Evolutionary conservation across 1,139 yeast species (phyloP).

Genomic region (Yamadazyma oceani): DNA sequence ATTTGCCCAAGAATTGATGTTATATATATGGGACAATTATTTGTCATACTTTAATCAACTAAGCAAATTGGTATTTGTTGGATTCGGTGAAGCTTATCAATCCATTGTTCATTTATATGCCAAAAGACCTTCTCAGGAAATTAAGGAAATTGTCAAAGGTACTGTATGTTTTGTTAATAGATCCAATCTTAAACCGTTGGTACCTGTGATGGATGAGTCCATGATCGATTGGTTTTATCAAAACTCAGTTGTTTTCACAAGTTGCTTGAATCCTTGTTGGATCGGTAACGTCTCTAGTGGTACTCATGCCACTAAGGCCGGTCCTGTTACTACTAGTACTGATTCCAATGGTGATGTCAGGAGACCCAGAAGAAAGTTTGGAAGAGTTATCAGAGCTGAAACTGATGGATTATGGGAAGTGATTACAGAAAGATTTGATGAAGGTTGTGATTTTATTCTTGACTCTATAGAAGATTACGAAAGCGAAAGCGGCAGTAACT

Average conservation of each 20-base stretch:
- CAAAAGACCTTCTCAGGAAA: slow-evolving; percentile 62
- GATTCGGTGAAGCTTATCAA: slow-evolving; percentile 87
- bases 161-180: slow-evolving; percentile 71
- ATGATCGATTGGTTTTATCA: slow-evolving; percentile 90
- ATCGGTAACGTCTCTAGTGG: slow-evolving; percentile 30
- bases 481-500: slow-evolving; percentile 19
- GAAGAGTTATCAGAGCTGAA: slow-evolving; percentile 76
- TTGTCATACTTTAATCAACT: slow-evolving; percentile 69
- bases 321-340: slow-evolving; percentile 13
- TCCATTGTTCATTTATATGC: slow-evolving; percentile 87
- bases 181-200: slow-evolving; percentile 67
- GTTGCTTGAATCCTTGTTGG: slow-evolving; percentile 78
- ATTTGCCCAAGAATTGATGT: slow-evolving; percentile 72
- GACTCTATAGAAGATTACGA: slow-evolving; percentile 65
- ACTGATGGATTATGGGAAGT: slow-evolving; percentile 75
- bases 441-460: slow-evolving; percentile 77
- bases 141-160: slow-evolving; percentile 65
- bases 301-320: slow-evolving; percentile 21
- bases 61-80: slow-evolving; percentile 73
- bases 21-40: slow-evolving; percentile 90
- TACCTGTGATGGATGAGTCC: slow-evolving; percentile 85
- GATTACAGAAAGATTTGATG: slow-evolving; percentile 79
- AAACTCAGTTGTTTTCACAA: slow-evolving; percentile 80
- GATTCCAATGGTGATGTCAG: slow-evolving; percentile 45
- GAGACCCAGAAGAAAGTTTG: slow-evolving; percentile 85